These are phyloP conservation scores for Acanthamoeba quina DNA, from an alignment of 208 protist genomes.

Conservation along the genomic window DNA sequence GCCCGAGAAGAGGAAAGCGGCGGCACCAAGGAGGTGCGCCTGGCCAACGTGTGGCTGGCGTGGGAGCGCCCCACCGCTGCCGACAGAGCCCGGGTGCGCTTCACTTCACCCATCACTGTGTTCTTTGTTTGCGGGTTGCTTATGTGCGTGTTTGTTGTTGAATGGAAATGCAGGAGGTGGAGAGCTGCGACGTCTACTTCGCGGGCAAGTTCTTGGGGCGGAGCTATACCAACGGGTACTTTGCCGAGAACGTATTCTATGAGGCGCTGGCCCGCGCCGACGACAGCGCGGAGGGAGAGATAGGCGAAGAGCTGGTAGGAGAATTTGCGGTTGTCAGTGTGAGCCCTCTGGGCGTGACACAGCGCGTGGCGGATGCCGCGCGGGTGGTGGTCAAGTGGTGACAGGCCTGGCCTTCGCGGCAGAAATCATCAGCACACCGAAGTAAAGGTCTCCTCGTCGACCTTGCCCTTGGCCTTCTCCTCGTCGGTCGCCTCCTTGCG, in stretches of 20 bases:
- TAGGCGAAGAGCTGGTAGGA: not conserved
- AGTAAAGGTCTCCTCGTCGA: conserved; percentile 40
- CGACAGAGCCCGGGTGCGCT: not conserved
- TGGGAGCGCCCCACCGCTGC: not conserved
- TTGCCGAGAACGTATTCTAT: not conserved
- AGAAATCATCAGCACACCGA: conserved; percentile 4
- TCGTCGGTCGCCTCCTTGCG: not conserved
- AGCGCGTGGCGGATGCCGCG: not conserved
- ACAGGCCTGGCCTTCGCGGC: not conserved
- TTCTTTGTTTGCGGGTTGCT: not conserved
- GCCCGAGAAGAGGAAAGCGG: not conserved
- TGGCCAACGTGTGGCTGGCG: conserved; percentile 5
- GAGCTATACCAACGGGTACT: not conserved
- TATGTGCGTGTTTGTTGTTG: not conserved
- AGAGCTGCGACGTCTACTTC: conserved; percentile 63
- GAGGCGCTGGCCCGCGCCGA: not conserved
- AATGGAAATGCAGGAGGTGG: not conserved
- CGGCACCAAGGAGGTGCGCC: not conserved
- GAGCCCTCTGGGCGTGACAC: conserved; percentile 8
- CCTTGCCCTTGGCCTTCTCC: conserved; percentile 50
- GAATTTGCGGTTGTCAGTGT: conserved; percentile 9
- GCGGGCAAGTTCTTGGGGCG: conserved; percentile 1
- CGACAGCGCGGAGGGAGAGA: not conserved
- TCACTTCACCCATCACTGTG: not conserved
- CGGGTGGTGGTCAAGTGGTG: not conserved